Evolutionary conservation across 176 grass and related monocot species (phyloP).

Genomic region (Carex myosuroides): DNA sequence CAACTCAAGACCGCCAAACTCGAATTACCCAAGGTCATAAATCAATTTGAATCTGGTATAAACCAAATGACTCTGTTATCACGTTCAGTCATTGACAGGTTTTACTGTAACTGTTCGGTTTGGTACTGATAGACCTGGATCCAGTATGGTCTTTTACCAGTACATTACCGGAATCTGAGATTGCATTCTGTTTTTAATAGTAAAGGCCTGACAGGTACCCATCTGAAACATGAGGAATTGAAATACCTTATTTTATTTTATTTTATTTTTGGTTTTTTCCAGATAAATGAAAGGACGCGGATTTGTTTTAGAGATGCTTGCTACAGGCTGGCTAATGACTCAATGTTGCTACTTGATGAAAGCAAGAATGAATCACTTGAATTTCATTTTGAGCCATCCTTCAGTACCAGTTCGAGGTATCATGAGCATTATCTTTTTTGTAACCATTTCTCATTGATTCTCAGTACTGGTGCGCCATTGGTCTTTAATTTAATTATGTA

Average conservation of each 20-base stretch:
- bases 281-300: constrained; percentile 55
- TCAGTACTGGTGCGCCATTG: background rate
- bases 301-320: constrained; percentile 75
- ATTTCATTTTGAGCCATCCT: background rate
- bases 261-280: constrained; percentile 1
- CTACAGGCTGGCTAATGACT: constrained; percentile 48
- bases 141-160: background rate
- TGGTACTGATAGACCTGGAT: background rate
- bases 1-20: background rate
- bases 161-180: background rate
- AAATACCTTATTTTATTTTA: constrained; percentile 19
- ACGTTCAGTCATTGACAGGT: background rate
- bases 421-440: background rate
- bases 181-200: background rate
- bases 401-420: constrained; percentile 29
- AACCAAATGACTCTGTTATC: background rate
- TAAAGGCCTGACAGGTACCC: background rate
- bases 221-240: background rate
- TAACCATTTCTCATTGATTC: no score
- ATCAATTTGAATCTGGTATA: background rate
- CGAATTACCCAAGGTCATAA: no score
- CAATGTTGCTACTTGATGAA: no score
- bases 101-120: background rate
- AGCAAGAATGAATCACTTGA: no score
- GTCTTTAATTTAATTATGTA: background rate